Base-by-base conservation (phyloP, 306 rosid species). In the Sesbania bispinosa region DNA sequence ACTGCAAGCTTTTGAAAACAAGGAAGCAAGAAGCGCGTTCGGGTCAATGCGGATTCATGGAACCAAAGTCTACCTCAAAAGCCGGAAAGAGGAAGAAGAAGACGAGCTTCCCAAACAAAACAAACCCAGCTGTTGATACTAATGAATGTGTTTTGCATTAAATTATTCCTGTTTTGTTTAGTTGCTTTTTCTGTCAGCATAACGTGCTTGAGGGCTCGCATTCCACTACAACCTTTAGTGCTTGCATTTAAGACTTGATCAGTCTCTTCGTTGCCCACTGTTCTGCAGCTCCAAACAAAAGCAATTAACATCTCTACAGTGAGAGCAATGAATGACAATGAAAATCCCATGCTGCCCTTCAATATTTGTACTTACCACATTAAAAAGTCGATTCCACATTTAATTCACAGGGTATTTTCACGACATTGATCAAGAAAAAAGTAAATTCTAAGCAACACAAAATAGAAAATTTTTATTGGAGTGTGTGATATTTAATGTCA, bases 61-160 rank as follows among this genome's bases (percentile, higher is more conserved):
- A 33, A 39, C 33, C 75, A 59, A 62, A 75, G 73, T 67, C 24
- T 18, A 58, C 33, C 77, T 62, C 59, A 68, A 72, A 62, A 59
- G 60, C 51, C 10, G 77, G 26, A 47, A 43, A 82, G 77, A 54
- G 29, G 18, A 69, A 30, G 74, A 61, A 33, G 41, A 54, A 30
- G 21, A 65, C 9, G 59, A 29, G 59, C 10, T 16, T 53, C 29
- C 16, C 36, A 23, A 14, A 36, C 55, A 35, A 71, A 65, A 47
- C 20, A 58, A 39, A 66, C 33, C 15, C 15, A 0, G 9, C 15
- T 38, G 26, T 21, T 23, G 59, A 4, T 3, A 9, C n/a, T n/a
- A n/a, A n/a, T n/a, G n/a, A n/a, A n/a, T 8, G 38, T 24, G 53
- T 15, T 26, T 26, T 39, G 24, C 4, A 54, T 24, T 69, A 27